phyloP scores from a whole-genome alignment of 352 stramenopile species.

The Globisporangium cystogenes region DNA sequence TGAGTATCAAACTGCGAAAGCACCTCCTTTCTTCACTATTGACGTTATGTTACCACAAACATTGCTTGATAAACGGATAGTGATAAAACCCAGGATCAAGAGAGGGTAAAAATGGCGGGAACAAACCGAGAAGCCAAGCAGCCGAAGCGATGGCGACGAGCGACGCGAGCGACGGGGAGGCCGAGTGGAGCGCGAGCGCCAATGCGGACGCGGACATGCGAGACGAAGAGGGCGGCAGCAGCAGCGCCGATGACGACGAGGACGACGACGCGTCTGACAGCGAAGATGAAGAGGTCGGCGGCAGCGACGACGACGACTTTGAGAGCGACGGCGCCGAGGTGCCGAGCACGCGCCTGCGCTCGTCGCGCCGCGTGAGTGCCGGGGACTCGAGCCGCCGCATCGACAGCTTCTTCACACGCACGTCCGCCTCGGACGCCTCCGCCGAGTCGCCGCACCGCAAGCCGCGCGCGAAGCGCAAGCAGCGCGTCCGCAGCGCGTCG shows the following conservation, averaged over 20 bases:
- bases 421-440: too few relatives aligned
- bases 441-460: too few relatives aligned
- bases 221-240: not conserved
- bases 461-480: conserved; percentile 22
- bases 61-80: too few relatives aligned
- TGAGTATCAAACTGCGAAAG: too few relatives aligned
- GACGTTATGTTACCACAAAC: too few relatives aligned
- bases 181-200: not conserved
- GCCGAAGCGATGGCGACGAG: not conserved
- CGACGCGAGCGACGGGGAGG: not conserved
- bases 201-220: not conserved
- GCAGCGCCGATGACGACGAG: too few relatives aligned
- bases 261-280: not conserved
- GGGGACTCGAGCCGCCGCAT: conserved; percentile 2
- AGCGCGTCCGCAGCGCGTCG: not conserved
- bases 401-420: conserved; percentile 7
- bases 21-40: too few relatives aligned
- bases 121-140: not conserved
- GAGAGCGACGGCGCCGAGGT: conserved; percentile 2
- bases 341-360: not conserved
- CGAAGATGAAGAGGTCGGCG: conserved; percentile 3
- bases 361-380: not conserved
- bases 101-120: not conserved
- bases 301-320: conserved; percentile 6
- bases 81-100: too few relatives aligned